Percentiles rank a stretch among this genome's conserved stretches.
Evolutionary conservation across 495 filamentous ascomycete species (phyloP).

Genomic region (Aspergillus baeticus): DNA sequence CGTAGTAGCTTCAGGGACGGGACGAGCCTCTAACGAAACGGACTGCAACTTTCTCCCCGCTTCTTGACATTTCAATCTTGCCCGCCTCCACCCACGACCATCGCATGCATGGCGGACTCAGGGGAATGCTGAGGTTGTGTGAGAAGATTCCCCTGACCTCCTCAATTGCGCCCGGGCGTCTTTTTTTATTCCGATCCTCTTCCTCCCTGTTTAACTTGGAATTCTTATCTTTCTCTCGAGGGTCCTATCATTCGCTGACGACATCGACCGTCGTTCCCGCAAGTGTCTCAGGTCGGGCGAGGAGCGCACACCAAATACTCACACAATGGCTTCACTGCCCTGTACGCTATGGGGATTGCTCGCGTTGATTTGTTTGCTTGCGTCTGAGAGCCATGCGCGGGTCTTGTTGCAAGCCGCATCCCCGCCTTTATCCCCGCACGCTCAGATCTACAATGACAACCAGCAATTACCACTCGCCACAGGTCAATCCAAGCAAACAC

Average conservation of each 20-base stretch:
- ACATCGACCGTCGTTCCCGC: background rate
- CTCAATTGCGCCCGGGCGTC: constrained; percentile 13
- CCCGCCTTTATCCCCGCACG: constrained; percentile 10
- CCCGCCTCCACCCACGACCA: background rate
- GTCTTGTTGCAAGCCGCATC: constrained; percentile 30
- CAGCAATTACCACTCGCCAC: constrained; percentile 13
- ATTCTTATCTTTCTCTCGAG: constrained; percentile 4
- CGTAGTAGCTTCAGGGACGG: background rate
- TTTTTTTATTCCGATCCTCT: background rate
- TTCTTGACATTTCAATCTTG: constrained; percentile 4
- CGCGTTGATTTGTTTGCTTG: constrained; percentile 20
- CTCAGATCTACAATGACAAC: constrained; percentile 15
- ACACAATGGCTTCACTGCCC: constrained; percentile 12
- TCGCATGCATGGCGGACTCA: background rate
- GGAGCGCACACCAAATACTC: background rate
- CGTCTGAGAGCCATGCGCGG: constrained; percentile 28
- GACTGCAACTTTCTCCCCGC: constrained; percentile 1
- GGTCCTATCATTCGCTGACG: constrained; percentile 7
- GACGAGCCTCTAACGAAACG: background rate
- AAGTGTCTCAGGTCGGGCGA: background rate
- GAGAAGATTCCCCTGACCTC: constrained; percentile 5
- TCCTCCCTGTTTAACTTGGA: background rate
- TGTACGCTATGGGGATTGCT: constrained; percentile 21
- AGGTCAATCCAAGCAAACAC: constrained; percentile 24
- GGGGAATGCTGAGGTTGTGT: constrained; percentile 7